These are phyloP conservation scores for Rugonectria rugulosa DNA, from an alignment of 2,329 filamentous ascomycete species.

Conservation along the genomic window DNA sequence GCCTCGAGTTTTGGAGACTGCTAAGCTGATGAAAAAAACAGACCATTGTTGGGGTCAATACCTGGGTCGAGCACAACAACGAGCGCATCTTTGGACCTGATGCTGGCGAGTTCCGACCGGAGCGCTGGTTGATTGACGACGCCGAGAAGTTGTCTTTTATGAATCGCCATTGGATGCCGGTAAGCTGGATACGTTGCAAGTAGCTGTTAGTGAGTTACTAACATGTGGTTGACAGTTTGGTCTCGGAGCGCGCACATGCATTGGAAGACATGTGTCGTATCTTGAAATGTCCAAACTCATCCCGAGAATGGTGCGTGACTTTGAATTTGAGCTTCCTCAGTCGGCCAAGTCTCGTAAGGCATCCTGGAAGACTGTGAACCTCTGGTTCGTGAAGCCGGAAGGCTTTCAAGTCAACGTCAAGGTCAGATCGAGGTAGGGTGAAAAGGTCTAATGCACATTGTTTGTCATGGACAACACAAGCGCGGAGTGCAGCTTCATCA, in stretches of 20 bases:
- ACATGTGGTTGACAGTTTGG: no score
- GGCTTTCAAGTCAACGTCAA: slow-evolving; percentile 10
- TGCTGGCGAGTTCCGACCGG: slow-evolving; percentile 24
- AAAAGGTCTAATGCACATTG: no score
- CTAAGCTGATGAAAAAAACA: no score
- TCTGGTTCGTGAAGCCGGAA: slow-evolving; percentile 20
- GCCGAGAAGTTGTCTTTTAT: slow-evolving; percentile 16
- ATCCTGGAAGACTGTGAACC: slow-evolving; percentile 7
- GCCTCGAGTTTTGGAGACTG: no score
- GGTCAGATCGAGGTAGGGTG: no score
- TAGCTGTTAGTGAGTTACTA: no score
- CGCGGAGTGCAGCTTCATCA: no score
- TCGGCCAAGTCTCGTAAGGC: no score
- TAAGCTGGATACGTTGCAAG: no score
- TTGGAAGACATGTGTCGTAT: slow-evolving; percentile 34
- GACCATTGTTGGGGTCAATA: slow-evolving; percentile 32
- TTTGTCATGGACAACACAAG: no score
- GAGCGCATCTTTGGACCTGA: slow-evolving; percentile 25
- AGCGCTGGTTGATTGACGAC: slow-evolving; percentile 26
- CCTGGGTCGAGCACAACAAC: slow-evolving; percentile 33
- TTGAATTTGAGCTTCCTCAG: slow-evolving; percentile 30
- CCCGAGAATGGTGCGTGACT: slow-evolving; percentile 30
- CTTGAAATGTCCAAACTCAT: slow-evolving; percentile 36
- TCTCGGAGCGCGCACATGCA: slow-evolving; percentile 32
- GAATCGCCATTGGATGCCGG: slow-evolving; percentile 36